Evolutionary conservation across 495 filamentous ascomycete genomes (phyloP), one percentile per base, ranked within the genome.

Genomic region (Darksidea phi): DNA sequence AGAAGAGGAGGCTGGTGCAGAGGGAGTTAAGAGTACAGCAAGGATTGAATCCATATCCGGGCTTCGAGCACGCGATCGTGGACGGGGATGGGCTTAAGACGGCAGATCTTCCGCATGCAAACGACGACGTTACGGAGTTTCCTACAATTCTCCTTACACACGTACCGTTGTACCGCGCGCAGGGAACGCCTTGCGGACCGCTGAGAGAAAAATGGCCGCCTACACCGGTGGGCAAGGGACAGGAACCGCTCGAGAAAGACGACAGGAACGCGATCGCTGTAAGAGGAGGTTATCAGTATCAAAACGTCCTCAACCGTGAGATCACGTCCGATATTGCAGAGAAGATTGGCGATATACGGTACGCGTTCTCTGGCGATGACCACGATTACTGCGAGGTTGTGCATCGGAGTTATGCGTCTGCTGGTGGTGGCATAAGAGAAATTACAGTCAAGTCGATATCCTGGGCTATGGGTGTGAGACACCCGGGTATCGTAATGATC

Each of bases 381-480:
- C 95, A 99, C 74, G 95, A 99, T 73, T 96, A 97, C 75, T 99
- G 95, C 74, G 91, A 96, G 55, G 74, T 97, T 23, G 74, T 82
- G 1, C 95, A 99, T 70, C 78, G 77, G 11, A 80, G 85, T 48
- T 88, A 84, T 58, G 82, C 78, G 10, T 74, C 80, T 17, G 80
- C 82, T 57, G 78, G 78, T 6, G 82, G 81, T 42, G 82, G 82
- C 0, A 86, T 93, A 1, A 82, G 79, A 24, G 95, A 99, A 67
- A 92, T 97, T 63, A 97, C 95, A 0, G 91, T 97, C 56, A 99
- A 99, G 74, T 89, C 85, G 63, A 78, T 95, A 38, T 91, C 85
- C 63, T 96, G 90, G 90, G 90, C 91, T 6, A 97, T 97, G 94
- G 93, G 95, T n/a, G 88, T 99, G 21, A 81, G 88, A 0, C 84